Percentiles rank a stretch among this genome's conserved stretches.
phyloP scores from a whole-genome alignment of 31 red algal species.

The Asparagopsis taxiformis region DNA sequence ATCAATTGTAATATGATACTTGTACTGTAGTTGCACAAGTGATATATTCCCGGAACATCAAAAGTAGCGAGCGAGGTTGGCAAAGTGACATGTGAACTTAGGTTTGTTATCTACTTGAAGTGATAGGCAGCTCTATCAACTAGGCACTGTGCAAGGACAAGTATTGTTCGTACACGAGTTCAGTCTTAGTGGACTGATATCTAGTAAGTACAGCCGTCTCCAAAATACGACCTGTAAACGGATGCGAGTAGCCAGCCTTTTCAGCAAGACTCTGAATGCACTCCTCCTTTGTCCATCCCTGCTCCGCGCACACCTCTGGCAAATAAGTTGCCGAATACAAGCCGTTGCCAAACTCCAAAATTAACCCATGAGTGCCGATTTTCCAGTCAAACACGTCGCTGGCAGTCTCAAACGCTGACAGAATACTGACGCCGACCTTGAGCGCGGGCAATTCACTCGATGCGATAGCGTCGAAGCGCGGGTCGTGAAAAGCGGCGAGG shows the following conservation, averaged over 20 bases:
- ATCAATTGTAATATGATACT: too few relatives aligned
- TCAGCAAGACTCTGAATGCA: constrained; percentile 60
- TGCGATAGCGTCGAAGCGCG: constrained; percentile 69
- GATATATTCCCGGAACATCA: too few relatives aligned
- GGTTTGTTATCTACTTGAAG: too few relatives aligned
- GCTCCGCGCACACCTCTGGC: constrained; percentile 76
- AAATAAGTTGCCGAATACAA: constrained; percentile 75
- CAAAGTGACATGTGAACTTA: too few relatives aligned
- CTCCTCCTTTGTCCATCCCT: constrained; percentile 73
- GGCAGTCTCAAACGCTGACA: constrained; percentile 57
- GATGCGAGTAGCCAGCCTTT: constrained; percentile 58
- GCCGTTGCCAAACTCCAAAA: constrained; percentile 43
- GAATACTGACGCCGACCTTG: constrained; percentile 66
- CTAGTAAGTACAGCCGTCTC: constrained; percentile 29
- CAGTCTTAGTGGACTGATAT: constrained; percentile 51
- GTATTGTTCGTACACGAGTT: constrained; percentile 36
- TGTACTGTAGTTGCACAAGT: too few relatives aligned
- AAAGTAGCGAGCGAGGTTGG: too few relatives aligned
- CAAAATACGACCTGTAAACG: constrained; percentile 12
- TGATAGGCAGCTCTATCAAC: not conserved
- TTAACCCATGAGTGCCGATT: constrained; percentile 66
- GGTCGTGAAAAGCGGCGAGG: constrained; percentile 65
- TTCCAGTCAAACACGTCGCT: constrained; percentile 73
- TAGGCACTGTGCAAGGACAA: constrained; percentile 7
- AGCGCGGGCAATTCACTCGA: constrained; percentile 47